Evolutionary conservation across 176 grass and related monocot species (phyloP), one percentile per base, ranked within the genome.

Genomic region (Luzula sylvatica): DNA sequence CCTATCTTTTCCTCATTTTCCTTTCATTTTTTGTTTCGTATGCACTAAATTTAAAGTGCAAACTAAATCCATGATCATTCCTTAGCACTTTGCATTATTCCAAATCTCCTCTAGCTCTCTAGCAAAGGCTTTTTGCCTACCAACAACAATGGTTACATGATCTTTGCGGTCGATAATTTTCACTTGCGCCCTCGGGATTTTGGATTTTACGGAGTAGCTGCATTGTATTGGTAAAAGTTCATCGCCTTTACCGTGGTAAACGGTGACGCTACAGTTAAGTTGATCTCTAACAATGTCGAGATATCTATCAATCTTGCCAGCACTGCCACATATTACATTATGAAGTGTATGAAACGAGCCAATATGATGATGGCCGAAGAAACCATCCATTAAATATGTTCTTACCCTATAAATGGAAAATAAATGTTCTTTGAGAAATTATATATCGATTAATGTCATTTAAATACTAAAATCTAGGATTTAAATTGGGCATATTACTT

Each of bases 321-420:
- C 80, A 38, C 83, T 85, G 73, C 90, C 90, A 23, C 90, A 95
- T 46, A 95, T 95, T 62, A 95, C 78, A 65, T 95, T 95, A 73
- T 95, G 90, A 8, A 95, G 80, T 2, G 90, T 95, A 67, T 95
- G 90, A 74, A 84, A 95, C 5, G 90, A 82, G 0, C 83, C 77
- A 44, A 87, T 88, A 73, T 95, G 90, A 1, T 84, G 83, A 77
- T 95, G 90, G 64, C 90, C 83, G 70, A 95, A 95, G 72, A 95
- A 95, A 13, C 90, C 90, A 52, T 95, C 90, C 90, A 95, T 95
- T 8, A 95, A 73, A 57, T 88, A 95, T 11, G 90, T 95, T 54
- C 71, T 75, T 7, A 95, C 77, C 80, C 90, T 95, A 77, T 61
- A n/a, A 76, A 17, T 15, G 4, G 8, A 28, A 54, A 35, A 18